These are phyloP conservation scores for Cryptosporidium baileyi DNA, from an alignment of 169 alveolate species.

Conservation along the genomic window DNA sequence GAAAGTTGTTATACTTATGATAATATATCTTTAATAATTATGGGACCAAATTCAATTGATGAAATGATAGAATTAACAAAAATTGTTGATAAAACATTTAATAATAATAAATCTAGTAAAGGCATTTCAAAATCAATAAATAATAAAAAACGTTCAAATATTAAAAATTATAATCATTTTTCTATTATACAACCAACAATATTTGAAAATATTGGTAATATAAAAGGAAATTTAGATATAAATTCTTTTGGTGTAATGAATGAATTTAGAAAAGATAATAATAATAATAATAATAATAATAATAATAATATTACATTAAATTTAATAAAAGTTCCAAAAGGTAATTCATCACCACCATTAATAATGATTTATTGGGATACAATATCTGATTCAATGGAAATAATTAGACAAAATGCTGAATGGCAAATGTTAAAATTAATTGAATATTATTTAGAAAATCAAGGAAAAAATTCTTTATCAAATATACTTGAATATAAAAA, in stretches of 20 bases:
- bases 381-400: neutral
- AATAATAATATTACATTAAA: neutral
- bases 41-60: slow-evolving; percentile 35
- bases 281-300: neutral
- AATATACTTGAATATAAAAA: neutral
- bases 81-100: neutral
- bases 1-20: slow-evolving; percentile 48
- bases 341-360: slow-evolving; percentile 53
- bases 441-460: slow-evolving; percentile 49
- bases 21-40: slow-evolving; percentile 19
- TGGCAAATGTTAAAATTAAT: slow-evolving; percentile 60
- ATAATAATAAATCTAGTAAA: neutral
- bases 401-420: slow-evolving; percentile 36
- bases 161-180: neutral
- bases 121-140: neutral
- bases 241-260: neutral
- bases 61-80: neutral
- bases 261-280: neutral
- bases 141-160: neutral
- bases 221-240: neutral
- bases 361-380: slow-evolving; percentile 46
- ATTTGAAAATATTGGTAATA: slow-evolving; percentile 9
- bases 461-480: slow-evolving; percentile 25
- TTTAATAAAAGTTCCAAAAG: slow-evolving; percentile 19
- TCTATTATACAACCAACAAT: neutral